These are phyloP conservation scores for Kwoniella sp. DNA, from an alignment of 768 basidiomycete genomes.

Conservation along the genomic window DNA sequence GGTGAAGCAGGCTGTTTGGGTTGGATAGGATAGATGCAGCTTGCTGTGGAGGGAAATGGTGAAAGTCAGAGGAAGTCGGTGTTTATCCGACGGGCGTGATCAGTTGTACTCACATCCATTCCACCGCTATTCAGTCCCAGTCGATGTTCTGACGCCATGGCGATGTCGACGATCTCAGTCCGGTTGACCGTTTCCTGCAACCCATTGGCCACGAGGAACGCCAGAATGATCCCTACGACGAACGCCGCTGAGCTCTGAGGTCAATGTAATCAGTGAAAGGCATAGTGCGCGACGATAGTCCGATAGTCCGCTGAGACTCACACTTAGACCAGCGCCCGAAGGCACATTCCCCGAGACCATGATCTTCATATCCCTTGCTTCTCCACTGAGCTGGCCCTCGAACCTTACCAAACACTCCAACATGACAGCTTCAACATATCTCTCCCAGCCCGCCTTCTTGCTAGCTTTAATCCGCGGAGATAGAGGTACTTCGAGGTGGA, in stretches of 20 bases:
- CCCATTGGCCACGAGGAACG: conserved; percentile 76
- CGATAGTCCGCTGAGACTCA: conserved; percentile 59
- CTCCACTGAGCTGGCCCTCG: conserved; percentile 1
- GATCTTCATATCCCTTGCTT: conserved; percentile 67
- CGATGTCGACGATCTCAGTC: conserved; percentile 73
- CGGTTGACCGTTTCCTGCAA: conserved; percentile 65
- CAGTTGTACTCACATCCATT: conserved; percentile 73
- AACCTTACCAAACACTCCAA: conserved; percentile 27
- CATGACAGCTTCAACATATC: conserved; percentile 74
- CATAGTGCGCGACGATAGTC: neutral
- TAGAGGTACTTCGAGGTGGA: neutral
- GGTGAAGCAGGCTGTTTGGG: conserved; percentile 71
- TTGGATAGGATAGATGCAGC: conserved; percentile 80
- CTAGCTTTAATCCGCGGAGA: conserved; percentile 53
- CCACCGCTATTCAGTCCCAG: conserved; percentile 64
- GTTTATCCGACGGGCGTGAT: no score
- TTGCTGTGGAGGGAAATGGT: conserved; percentile 32
- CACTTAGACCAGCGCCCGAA: conserved; percentile 81
- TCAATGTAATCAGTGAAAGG: no score
- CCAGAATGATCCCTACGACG: conserved; percentile 82
- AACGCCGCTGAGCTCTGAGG: conserved; percentile 66
- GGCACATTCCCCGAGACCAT: conserved; percentile 82
- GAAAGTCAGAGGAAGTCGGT: neutral
- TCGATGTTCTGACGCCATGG: conserved; percentile 80
- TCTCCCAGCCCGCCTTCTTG: conserved; percentile 74